Percentiles rank a stretch among this genome's conserved stretches.
These are phyloP conservation scores for Micractinium sp. DNA, from an alignment of 139 green algal species.

Conservation along the genomic window DNA sequence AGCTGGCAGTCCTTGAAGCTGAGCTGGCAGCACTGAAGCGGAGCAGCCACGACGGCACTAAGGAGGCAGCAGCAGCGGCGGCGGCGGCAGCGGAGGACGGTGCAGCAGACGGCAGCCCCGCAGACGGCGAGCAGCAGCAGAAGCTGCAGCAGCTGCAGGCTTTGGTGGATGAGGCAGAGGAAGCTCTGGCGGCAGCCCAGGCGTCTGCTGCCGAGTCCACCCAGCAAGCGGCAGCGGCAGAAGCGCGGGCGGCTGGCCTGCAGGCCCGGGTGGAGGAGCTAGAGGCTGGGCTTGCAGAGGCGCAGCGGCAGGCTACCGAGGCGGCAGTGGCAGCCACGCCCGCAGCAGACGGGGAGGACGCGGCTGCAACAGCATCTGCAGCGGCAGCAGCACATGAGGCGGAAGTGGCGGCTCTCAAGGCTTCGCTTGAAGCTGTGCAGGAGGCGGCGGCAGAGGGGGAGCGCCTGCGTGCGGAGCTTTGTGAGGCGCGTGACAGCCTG, in stretches of 20 bases:
- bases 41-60: background rate
- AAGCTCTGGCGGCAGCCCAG: background rate
- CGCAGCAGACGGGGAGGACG: background rate
- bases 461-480: background rate
- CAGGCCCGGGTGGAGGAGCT: constrained; percentile 5
- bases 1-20: constrained; percentile 27
- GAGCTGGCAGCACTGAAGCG: constrained; percentile 8
- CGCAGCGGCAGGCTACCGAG: background rate
- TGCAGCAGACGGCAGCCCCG: no score
- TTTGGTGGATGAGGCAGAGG: background rate
- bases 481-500: background rate
- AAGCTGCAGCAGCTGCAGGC: constrained; percentile 12
- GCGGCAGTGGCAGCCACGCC: background rate
- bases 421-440: background rate
- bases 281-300: background rate
- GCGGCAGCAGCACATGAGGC: background rate
- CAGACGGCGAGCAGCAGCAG: background rate
- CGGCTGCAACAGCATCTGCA: background rate
- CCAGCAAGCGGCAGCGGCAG: background rate
- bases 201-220: background rate
- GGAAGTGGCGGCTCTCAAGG: background rate
- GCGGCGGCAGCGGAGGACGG: background rate
- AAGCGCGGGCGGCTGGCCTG: no score
- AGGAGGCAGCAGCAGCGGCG: background rate
- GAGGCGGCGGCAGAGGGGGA: background rate